Percentiles rank a stretch among this genome's conserved stretches.
Conservation (phyloP, 768 basidiomycete species). For the Pisolithus orientalis region DNA sequence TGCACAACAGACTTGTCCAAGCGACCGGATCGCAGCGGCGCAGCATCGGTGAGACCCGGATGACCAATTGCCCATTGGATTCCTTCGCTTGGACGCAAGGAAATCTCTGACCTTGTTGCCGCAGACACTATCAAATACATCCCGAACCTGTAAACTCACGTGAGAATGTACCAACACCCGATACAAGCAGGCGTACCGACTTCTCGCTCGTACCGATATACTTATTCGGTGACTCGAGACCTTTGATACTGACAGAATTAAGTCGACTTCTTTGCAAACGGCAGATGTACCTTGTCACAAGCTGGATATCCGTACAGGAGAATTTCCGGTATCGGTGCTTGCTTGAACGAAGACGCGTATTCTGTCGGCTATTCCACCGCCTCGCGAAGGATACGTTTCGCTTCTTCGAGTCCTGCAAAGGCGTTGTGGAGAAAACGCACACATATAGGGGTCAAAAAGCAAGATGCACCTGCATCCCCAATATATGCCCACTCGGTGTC, state of each 20-base stretch:
- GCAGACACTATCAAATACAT: conserved; percentile 92
- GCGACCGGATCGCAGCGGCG: conserved; percentile 90
- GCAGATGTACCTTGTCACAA: conserved; percentile 99
- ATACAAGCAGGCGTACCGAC: conserved; percentile 48
- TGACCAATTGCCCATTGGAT: conserved; percentile 47
- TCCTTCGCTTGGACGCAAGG: neutral
- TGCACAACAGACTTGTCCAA: conserved; percentile 94
- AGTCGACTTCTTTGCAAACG: conserved; percentile 93
- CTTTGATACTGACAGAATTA: conserved; percentile 97
- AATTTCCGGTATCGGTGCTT: conserved; percentile 85
- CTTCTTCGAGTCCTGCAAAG: conserved; percentile 63
- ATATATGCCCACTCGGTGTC: conserved; percentile 88
- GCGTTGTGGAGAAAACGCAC: neutral
- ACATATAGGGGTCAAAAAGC: neutral
- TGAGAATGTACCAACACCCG: neutral
- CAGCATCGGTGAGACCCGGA: conserved; percentile 94
- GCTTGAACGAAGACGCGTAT: conserved; percentile 90
- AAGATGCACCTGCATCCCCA: conserved; percentile 71
- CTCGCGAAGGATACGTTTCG: conserved; percentile 74
- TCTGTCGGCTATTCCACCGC: conserved; percentile 99
- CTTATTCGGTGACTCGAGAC: conserved; percentile 95
- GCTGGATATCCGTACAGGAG: conserved; percentile 95
- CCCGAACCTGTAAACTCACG: conserved; percentile 60
- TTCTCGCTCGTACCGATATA: conserved; percentile 99
- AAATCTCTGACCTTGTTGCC: conserved; percentile 71